A percentile compares a stretch with the other conserved stretches of the same genome.
Evolutionary conservation across 768 basidiomycete species (phyloP).

Genomic region (Macrolepiota albuminosa): DNA sequence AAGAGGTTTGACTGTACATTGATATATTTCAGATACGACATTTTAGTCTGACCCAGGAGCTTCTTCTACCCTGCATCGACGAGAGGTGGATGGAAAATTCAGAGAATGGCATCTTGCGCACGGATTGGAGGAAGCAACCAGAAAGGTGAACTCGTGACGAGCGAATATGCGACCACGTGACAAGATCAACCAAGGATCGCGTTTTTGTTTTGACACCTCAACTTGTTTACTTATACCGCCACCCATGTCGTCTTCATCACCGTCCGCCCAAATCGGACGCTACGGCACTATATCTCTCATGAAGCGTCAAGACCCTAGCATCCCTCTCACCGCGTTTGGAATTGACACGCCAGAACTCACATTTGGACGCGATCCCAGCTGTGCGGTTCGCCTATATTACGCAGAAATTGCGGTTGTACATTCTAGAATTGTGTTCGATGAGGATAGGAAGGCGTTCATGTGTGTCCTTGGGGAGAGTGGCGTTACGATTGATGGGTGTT

Average conservation of each 20-base stretch:
- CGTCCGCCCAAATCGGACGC: conserved; percentile 44
- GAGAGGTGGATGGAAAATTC: too few species aligned
- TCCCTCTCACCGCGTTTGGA: conserved; percentile 60
- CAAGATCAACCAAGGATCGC: not conserved
- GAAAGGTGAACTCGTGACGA: too few species aligned
- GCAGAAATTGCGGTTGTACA: conserved; percentile 56
- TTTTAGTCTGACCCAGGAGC: too few species aligned
- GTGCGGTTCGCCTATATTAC: conserved; percentile 70
- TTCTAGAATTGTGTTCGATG: conserved; percentile 64
- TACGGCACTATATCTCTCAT: conserved; percentile 64
- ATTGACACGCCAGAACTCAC: conserved; percentile 66
- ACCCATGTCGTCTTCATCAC: not conserved
- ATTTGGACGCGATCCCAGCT: conserved; percentile 60
- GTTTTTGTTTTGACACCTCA: not conserved
- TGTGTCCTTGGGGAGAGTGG: conserved; percentile 57
- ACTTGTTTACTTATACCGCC: not conserved
- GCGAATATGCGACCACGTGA: not conserved
- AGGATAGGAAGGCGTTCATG: conserved; percentile 69
- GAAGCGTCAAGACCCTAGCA: conserved; percentile 42
- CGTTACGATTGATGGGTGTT: conserved; percentile 56
- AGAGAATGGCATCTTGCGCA: too few species aligned
- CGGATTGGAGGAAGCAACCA: too few species aligned
- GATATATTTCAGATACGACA: too few species aligned
- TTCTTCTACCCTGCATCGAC: too few species aligned
- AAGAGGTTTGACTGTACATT: too few species aligned